Base-by-base conservation (phyloP, 768 basidiomycete genomes). In the Lactarius evosmus region DNA sequence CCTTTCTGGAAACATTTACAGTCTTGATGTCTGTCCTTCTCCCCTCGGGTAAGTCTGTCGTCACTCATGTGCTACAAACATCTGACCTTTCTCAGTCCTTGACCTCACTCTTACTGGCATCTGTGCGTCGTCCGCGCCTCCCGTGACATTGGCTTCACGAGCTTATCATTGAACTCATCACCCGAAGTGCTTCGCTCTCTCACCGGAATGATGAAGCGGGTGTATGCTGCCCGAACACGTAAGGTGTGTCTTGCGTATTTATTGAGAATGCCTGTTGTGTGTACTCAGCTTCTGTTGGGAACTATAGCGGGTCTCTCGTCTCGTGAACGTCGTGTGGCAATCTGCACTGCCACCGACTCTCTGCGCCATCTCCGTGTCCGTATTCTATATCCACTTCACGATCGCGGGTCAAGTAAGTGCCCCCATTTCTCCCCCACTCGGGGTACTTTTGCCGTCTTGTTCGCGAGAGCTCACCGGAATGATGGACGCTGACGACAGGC, bases 291-390 rank as follows among this genome's bases (percentile, higher is more conserved):
- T 40, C 25, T 38, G 27, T 9, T 8, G n/a, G 0, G 12, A 33
- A 27, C 9, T 54, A 2, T 19, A 65, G 63, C 53, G 32, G 51
- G 1, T 65, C 16, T 25, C 59, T 30, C 36, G 38, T 51, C 58
- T 65, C 7, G 40, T 60, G 29, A 32, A 30, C n/a, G n/a, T 51
- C 19, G 46, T 51, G 19, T 65, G 63, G 63, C 46, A 60, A 51
- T 53, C 63, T 1, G 63, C 63, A 7, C 14, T 65, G 12, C 63
- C 59, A 32, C 63, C 63, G 3, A 60, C 58, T 8, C 22, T 65
- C 11, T 65, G 63, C 17, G 19, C 58, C 25, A 44, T 65, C 49
- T 22, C 16, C 34, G 17, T 60, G 2, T 38, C 52, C 19, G 22
- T 56, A n/a, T 1, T 60, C 2, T 65, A 60, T 34, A n/a, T 40